Base-by-base conservation (phyloP, 306 rosid species). In the Cicer bijugum region DNA sequence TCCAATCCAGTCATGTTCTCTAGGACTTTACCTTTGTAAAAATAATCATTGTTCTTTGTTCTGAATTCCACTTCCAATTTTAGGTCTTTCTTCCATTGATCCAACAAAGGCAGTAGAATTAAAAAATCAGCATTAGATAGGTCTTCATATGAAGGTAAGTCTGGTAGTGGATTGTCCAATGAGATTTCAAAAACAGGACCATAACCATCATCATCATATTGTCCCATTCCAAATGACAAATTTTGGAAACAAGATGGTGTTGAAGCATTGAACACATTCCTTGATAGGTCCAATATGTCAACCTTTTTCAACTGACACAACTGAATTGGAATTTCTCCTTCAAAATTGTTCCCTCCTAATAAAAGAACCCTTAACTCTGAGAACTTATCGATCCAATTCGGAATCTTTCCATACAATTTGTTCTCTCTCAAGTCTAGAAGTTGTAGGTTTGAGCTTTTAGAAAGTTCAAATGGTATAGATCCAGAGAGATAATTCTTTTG, bases 341-440 rank as follows among this genome's bases (percentile, higher is more conserved):
- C 56, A 0, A 69, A 40, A 0, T 69, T 14, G 42, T 75, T 75
- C 19, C 79, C 79, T 75, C 55, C 73, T 1, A 75, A 4, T 5
- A 33, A 6, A 65, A 75, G 79, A 2, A n/a, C 55, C 0, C 20
- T 3, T 1, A 75, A 53, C 3, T 40, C 4, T 53, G 80, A 23
- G 0, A 65, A 16, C 0, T 1, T 52, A 16, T 14, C 51, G n/a
- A 75, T 20, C 73, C 46, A n/a, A 0, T 52, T 2, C 0, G 73
- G 66, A 75, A 75, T 75, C 9, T 40, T 42, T 12, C 79, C 79
- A 5, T 45, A 40, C 20, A 75, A 20, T 9, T 75, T n/a, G 7
- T 75, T 75, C 1, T 75, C 72, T 7, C 66, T 64, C 12, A 75
- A 44, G 17, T 75, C 79, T 12, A 75, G 57, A 58, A 33, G 9